Base-by-base conservation (phyloP, 192 early-diverging fungal species). In the Gonapodya sp. region DNA sequence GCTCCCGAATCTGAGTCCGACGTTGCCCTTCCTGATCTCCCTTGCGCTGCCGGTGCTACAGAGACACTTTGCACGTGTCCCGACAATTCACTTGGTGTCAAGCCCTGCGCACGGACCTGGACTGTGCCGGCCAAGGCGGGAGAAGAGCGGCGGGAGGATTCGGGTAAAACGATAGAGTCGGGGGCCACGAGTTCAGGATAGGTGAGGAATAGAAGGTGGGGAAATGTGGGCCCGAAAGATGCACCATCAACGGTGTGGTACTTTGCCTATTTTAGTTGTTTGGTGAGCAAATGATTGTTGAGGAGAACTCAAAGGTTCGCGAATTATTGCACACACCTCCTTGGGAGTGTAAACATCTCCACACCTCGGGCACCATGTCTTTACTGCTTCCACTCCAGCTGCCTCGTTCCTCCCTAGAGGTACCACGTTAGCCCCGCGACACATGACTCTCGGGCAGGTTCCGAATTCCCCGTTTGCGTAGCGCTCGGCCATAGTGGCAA, bases 181-280 rank as follows among this genome's bases (percentile, higher is more conserved):
- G 36, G 35, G 18, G 93, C 94, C 16, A 93, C 85, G 36, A 94
- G 81, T 36, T 94, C 90, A 0, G 95, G 93, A 87, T 92, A 97
- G 2, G 92, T 92, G 86, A 94, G 89, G 85, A 97, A 94, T 73
- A 98, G 91, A 81, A 99, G 86, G 83, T 96, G 93, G 8, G 96
- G 93, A 84, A 99, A 97, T 1, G 96, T 96, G 18, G 97, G 94
- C 36, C 97, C 97, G 88, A 99, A 99, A 84, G 92, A 93, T 36
- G 96, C 94, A 78, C 97, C 95, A 82, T 87, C 84, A 34, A 89
- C 80, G 46, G 83, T 80, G 79, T 86, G 86, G 80, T 82, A 84
- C 84, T 78, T 36, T 33, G 34, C 31, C 1, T 18, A 18, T n/a
- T n/a, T n/a, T n/a, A n/a, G n/a, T n/a, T n/a, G n/a, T n/a, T n/a